These are phyloP conservation scores for Colletotrichum musicola DNA, from an alignment of 2,329 filamentous ascomycete species.

Conservation along the genomic window DNA sequence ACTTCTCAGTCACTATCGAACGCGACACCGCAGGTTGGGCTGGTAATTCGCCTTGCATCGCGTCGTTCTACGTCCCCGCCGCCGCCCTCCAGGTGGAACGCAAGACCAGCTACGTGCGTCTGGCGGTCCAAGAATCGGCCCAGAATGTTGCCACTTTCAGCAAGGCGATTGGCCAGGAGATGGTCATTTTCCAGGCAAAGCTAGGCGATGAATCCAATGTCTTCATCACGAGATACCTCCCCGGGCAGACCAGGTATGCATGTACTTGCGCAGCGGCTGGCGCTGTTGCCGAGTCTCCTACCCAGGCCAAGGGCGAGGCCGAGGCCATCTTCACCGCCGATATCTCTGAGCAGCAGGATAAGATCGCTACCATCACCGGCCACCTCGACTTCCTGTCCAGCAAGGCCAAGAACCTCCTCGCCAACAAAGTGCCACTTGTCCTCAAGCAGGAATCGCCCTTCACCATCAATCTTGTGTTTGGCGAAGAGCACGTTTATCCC, in stretches of 20 bases:
- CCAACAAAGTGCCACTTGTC: conserved; percentile 52
- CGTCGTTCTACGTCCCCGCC: conserved; percentile 56
- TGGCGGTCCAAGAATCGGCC: conserved; percentile 47
- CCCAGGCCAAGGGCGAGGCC: conserved; percentile 41
- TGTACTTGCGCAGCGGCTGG: conserved; percentile 42
- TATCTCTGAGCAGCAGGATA: conserved; percentile 42
- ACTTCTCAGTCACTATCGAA: conserved; percentile 48
- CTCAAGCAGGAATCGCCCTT: conserved; percentile 55
- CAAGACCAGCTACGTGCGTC: conserved; percentile 46
- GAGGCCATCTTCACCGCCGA: conserved; percentile 45
- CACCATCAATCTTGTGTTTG: conserved; percentile 56
- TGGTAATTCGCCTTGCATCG: conserved; percentile 54
- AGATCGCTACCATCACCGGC: conserved; percentile 53
- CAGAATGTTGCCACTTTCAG: conserved; percentile 44
- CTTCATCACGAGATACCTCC: conserved; percentile 53
- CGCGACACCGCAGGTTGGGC: conserved; percentile 53
- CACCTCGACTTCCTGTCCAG: conserved; percentile 54
- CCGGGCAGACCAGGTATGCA: conserved; percentile 49
- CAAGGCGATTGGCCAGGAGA: conserved; percentile 42
- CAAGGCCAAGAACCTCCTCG: conserved; percentile 51
- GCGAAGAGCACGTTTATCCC: conserved; percentile 47
- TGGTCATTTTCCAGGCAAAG: conserved; percentile 49
- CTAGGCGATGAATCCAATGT: conserved; percentile 47
- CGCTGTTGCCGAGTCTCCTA: conserved; percentile 39
- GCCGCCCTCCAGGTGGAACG: conserved; percentile 50